A percentile compares a stretch with the other conserved stretches of the same genome.
These are phyloP conservation scores for Gaultheria prostrata DNA, from an alignment of 148 eudicot genomes.

Conservation along the genomic window DNA sequence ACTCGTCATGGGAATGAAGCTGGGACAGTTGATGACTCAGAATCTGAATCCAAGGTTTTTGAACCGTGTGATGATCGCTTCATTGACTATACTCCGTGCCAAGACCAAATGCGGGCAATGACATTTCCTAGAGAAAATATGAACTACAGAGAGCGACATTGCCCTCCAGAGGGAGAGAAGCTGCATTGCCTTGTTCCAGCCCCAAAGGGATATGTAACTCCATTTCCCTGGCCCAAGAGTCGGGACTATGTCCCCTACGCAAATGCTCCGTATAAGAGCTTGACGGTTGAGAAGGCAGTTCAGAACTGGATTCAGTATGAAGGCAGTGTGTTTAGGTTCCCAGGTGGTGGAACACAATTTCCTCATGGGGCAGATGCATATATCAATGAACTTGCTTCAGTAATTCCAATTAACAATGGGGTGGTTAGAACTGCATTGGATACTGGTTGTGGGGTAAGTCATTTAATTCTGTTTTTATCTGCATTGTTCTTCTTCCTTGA, in stretches of 20 bases:
- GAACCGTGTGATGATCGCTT: constrained; percentile 36
- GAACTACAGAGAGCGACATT: constrained; percentile 52
- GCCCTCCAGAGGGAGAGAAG: constrained; percentile 44
- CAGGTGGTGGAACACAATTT: constrained; percentile 66
- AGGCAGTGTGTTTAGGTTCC: constrained; percentile 53
- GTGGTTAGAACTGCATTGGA: constrained; percentile 53
- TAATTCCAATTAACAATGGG: constrained; percentile 47
- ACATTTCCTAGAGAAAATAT: constrained; percentile 48
- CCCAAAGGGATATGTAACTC: constrained; percentile 53
- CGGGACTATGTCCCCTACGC: constrained; percentile 58
- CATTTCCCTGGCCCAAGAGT: constrained; percentile 55
- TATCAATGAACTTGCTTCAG: constrained; percentile 43
- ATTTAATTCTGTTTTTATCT: neutral
- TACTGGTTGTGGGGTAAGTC: constrained; percentile 61
- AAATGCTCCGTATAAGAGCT: constrained; percentile 52
- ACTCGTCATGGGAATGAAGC: constrained; percentile 32
- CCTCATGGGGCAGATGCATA: constrained; percentile 59
- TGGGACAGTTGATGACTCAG: constrained; percentile 21
- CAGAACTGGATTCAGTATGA: constrained; percentile 64
- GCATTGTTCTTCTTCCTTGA: neutral
- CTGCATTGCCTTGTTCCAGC: constrained; percentile 47
- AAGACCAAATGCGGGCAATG: constrained; percentile 54
- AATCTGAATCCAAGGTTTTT: constrained; percentile 26
- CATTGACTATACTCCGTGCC: constrained; percentile 51
- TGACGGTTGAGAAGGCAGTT: constrained; percentile 57